These are phyloP conservation scores for Closterium sp. DNA, from an alignment of 139 green algal species.

Conservation along the genomic window DNA sequence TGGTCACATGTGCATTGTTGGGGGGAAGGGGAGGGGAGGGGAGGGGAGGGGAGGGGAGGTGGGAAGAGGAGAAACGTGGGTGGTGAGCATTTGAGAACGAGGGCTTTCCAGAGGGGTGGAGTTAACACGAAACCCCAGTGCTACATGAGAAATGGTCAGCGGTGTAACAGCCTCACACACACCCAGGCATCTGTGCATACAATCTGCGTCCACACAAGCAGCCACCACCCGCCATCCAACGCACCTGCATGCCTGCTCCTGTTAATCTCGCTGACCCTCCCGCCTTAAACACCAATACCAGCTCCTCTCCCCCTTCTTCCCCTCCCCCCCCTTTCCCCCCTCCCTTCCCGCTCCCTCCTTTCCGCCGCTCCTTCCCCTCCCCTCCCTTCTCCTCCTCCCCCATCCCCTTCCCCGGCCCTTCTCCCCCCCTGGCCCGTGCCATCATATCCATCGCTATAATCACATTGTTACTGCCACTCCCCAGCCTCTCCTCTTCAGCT, in stretches of 20 bases:
- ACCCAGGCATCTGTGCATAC: not conserved
- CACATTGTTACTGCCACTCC: constrained; percentile 9
- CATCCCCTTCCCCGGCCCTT: not conserved
- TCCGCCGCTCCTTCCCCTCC: not conserved
- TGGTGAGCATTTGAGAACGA: no score
- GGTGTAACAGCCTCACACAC: not conserved
- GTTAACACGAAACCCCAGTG: no score
- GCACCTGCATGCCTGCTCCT: not conserved
- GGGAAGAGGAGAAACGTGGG: no score
- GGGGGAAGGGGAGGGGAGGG: not conserved
- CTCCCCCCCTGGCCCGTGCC: not conserved
- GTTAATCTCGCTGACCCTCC: not conserved
- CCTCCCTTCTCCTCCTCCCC: not conserved
- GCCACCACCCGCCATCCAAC: not conserved
- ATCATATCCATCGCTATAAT: not conserved
- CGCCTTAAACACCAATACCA: not conserved
- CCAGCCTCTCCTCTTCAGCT: not conserved
- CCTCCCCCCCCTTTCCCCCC: not conserved
- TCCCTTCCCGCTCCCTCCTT: not conserved
- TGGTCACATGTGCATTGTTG: not conserved
- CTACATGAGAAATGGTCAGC: no score
- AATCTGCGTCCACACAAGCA: not conserved
- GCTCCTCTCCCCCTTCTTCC: not conserved
- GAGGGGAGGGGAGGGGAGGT: not conserved
- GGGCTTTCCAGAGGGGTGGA: no score